Base-by-base conservation (phyloP, 78 protist species). In the Polysphondylium violaceum region DNA sequence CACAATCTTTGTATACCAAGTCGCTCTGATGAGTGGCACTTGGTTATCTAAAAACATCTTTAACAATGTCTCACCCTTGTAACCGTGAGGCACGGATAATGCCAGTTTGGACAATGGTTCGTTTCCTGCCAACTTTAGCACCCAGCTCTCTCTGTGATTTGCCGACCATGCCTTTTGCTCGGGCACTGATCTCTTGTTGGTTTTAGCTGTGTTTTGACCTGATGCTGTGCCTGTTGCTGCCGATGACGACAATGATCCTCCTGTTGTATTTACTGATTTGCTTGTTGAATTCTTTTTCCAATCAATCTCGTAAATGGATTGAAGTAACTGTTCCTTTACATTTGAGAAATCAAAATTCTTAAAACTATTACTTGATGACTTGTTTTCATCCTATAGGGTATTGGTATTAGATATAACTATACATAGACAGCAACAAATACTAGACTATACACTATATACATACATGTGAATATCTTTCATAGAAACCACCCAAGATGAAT, bases 1-100 rank as follows among this genome's bases (percentile, higher is more conserved):
- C 9, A 83, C 79, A 41, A 83, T 83, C 33, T 83, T 83, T 14
- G 79, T 83, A 43, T 83, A 83, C 91, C 91, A 83, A 31, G 91
- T 83, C 0, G 91, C 91, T 41, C 91, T 74, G n/a, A 83, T 58
- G 9, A 83, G 55, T 19, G 91, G 91, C 16, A 83, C 76, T 31
- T 83, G 74, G 44, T 69, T 69, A 74, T 83, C 91, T 5, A 83
- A 31, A 55, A 83, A 71, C 91, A 83, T 83, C 33, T 83, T 83
- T 2, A 83, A 68, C 9, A 83, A 31, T 0, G 63, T 36, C 12
- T 83, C 91, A 59, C 91, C 79, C 33, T 83, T 83, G 36, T 71
- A 59, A 12, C 91, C 91, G 40, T 83, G 91, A 8, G 91, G 91
- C 40, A 83, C 91, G 1, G 73, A 16, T 33, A 31, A 35, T 27